Evolutionary conservation across 2,329 filamentous ascomycete species (phyloP).

Genomic region (Aspergillus ustus): DNA sequence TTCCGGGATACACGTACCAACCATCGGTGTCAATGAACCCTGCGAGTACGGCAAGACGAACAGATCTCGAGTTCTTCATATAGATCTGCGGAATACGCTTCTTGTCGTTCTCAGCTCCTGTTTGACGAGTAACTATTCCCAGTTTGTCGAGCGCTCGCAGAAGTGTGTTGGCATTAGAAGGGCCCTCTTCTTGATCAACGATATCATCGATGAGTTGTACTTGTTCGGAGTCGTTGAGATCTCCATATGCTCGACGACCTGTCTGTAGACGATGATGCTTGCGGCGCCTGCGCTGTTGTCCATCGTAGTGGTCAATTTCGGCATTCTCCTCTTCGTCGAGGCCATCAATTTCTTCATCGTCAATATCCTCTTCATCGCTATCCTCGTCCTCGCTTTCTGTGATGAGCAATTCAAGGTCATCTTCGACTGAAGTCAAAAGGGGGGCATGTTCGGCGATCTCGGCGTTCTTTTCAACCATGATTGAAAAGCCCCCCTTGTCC

Average conservation of each 20-base stretch:
- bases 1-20: background rate
- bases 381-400: background rate
- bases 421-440: background rate
- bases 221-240: slow-evolving; percentile 2
- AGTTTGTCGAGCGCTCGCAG: background rate
- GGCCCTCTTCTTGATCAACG: background rate
- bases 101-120: background rate
- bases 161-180: background rate
- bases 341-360: background rate
- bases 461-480: too few relatives aligned
- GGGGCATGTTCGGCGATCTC: too few relatives aligned
- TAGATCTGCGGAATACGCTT: slow-evolving; percentile 3
- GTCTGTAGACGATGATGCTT: background rate
- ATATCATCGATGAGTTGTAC: background rate
- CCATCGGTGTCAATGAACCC: slow-evolving; percentile 3
- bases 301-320: too few relatives aligned
- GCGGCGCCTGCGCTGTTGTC: background rate
- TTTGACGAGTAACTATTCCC: background rate
- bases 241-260: slow-evolving; percentile 5
- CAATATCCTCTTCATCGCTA: background rate
- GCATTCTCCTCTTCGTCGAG: background rate
- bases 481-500: too few relatives aligned
- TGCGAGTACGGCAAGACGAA: slow-evolving; percentile 2
- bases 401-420: background rate
- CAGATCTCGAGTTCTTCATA: slow-evolving; percentile 6